Evolutionary conservation across 805 yeast genomes (phyloP).

Genomic region (Kazachstania viticola): DNA sequence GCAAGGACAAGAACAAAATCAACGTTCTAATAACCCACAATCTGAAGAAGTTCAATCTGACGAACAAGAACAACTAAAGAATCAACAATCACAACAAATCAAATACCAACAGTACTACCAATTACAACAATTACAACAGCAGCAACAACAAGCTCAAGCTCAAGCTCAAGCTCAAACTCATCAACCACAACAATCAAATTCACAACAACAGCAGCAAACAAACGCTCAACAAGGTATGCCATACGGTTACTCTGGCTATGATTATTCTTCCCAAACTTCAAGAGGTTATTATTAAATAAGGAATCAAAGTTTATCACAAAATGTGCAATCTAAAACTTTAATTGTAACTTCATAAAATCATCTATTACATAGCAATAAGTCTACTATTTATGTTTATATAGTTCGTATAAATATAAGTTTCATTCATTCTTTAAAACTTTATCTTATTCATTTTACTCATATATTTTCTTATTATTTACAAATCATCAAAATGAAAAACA

Average conservation of each 20-base stretch:
- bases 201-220: conserved; percentile 17
- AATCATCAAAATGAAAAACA: too few relatives aligned
- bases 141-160: conserved; percentile 21
- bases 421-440: too few relatives aligned
- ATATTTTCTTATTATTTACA: too few relatives aligned
- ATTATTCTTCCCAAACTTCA: conserved; percentile 24
- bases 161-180: conserved; percentile 20
- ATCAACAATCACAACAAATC: conserved; percentile 13
- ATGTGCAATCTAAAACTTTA: too few relatives aligned
- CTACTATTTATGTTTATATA: too few relatives aligned
- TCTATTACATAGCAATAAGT: too few relatives aligned
- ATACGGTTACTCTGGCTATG: conserved; percentile 25
- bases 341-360: too few relatives aligned
- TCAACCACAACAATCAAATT: conserved; percentile 19
- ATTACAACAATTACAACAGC: conserved; percentile 22
- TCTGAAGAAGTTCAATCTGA: conserved; percentile 6
- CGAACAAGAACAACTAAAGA: conserved; percentile 5
- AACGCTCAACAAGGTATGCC: conserved; percentile 21
- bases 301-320: too few relatives aligned
- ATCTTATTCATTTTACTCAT: too few relatives aligned
- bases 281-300: conserved; percentile 26
- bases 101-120: conserved; percentile 24
- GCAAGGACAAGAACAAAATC: conserved; percentile 11
- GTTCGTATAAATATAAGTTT: too few relatives aligned
- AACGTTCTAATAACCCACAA: too few relatives aligned